Evolutionary conservation across 2,329 filamentous ascomycete genomes (phyloP), one percentile per base, ranked within the genome.

Genomic region (Seiridium cupressi): DNA sequence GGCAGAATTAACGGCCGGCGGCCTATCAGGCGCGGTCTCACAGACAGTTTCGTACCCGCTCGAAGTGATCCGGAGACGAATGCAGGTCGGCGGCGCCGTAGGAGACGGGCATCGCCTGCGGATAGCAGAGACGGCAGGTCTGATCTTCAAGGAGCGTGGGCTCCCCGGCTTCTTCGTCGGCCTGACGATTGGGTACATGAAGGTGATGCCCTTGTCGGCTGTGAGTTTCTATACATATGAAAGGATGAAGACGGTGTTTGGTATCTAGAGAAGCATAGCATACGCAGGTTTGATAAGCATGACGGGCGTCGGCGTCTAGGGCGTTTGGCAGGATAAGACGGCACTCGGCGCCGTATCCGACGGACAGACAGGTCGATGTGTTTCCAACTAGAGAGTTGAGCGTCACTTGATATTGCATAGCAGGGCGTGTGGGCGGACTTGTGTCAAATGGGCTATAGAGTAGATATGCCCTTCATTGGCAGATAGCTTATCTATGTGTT

Each of bases 41-140:
- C 95, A 99, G 75, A 97, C 94, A 0, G 86, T 89, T 0, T 96
- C 93, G 13, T 99, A 99, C 73, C 95, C 95, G 4, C 81, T 99
- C 3, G 95, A 99, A 74, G 92, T 99, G 13, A 90, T 98, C 61
- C 82, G 95, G 62, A 84, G 95, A 64, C 84, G 95, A 53, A 98
- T 99, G 94, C 95, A 99, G 73, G 95, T 99, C 11, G 91, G 92
- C 53, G 95, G 94, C 9, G 93, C 94, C 0, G 92, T 98, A 0
- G 95, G 95, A 1, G 93, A 98, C 72, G 93, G 94, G 0, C 91
- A 87, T 68, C 81, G 91, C 51, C 76, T 97, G 51, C 82, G 87
- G 55, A 91, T 99, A 64, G 78, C 79, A 13, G 94, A 98, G 77
- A 96, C 94, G 1, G 88, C 88, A 3, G 78, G 77, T 64, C 83